A percentile compares a stretch with the other conserved stretches of the same genome.
phyloP scores from a whole-genome alignment of 345 rosid genomes.

The Kandelia obovata region DNA sequence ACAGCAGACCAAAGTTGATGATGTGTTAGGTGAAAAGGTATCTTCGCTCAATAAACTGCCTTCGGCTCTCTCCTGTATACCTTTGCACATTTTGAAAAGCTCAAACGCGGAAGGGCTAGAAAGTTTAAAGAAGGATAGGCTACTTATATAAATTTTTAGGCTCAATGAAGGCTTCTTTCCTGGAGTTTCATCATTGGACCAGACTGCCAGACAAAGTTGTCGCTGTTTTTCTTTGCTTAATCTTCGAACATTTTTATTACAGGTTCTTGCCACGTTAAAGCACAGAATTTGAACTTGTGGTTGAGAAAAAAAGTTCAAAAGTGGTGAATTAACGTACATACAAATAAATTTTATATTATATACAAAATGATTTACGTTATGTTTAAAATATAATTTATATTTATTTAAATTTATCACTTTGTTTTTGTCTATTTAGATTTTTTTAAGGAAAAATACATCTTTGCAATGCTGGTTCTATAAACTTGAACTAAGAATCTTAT shows the following conservation, averaged over 20 bases:
- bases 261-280: slow-evolving; percentile 2
- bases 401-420: too few relatives aligned
- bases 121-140: not conserved
- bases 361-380: too few relatives aligned
- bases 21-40: slow-evolving; percentile 1
- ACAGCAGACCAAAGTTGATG: slow-evolving; percentile 35
- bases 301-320: slow-evolving; percentile 11
- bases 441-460: slow-evolving; percentile 10
- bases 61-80: slow-evolving; percentile 29
- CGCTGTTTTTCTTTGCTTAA: slow-evolving; percentile 5
- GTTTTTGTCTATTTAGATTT: too few relatives aligned
- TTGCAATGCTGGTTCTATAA: too few relatives aligned
- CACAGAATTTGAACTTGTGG: slow-evolving; percentile 27
- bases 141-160: slow-evolving; percentile 9
- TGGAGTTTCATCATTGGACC: slow-evolving; percentile 16
- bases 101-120: not conserved
- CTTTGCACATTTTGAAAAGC: slow-evolving; percentile 49
- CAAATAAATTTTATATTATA: too few relatives aligned
- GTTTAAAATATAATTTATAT: too few relatives aligned
- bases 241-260: not conserved
- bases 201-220: slow-evolving; percentile 25
- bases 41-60: slow-evolving; percentile 12
- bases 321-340: too few relatives aligned
- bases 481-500: slow-evolving; percentile 11
- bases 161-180: slow-evolving; percentile 4